Evolutionary conservation across 176 grass and related monocot species (phyloP).

Genomic region (Eleusine indica): DNA sequence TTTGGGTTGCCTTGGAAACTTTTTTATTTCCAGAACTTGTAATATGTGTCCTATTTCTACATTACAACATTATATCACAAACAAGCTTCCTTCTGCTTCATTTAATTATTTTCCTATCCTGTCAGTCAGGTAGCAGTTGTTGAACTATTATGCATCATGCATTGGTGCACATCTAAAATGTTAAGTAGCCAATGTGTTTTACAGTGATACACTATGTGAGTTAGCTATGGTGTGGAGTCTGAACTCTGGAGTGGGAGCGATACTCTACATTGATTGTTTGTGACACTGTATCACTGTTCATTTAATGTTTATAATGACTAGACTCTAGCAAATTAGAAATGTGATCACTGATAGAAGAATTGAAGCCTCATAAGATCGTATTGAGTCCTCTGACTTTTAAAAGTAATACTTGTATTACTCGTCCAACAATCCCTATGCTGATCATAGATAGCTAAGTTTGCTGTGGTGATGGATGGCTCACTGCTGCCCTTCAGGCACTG

Average conservation of each 20-base stretch:
- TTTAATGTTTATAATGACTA: background rate
- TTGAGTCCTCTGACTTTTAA: background rate
- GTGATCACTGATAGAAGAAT: conserved; percentile 17
- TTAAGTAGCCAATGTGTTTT: background rate
- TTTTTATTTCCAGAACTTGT: background rate
- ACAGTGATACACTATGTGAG: background rate
- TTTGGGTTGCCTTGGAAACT: background rate
- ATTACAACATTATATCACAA: background rate
- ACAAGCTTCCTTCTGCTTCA: background rate
- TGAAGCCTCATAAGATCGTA: background rate
- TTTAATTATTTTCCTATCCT: background rate
- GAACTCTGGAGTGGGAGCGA: background rate
- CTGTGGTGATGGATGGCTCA: background rate
- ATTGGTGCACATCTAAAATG: background rate
- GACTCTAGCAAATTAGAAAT: background rate
- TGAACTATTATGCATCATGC: background rate
- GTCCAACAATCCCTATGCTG: background rate
- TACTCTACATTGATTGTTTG: conserved; percentile 10
- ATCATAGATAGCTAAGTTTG: background rate
- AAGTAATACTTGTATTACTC: background rate
- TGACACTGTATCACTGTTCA: background rate
- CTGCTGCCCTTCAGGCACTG: background rate
- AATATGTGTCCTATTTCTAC: background rate
- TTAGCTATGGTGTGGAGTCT: background rate
- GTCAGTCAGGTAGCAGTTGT: background rate